Evolutionary conservation across 2,329 filamentous ascomycete genomes (phyloP), one percentile per base, ranked within the genome.

Genomic region (Ophiostoma himal-ulmi): DNA sequence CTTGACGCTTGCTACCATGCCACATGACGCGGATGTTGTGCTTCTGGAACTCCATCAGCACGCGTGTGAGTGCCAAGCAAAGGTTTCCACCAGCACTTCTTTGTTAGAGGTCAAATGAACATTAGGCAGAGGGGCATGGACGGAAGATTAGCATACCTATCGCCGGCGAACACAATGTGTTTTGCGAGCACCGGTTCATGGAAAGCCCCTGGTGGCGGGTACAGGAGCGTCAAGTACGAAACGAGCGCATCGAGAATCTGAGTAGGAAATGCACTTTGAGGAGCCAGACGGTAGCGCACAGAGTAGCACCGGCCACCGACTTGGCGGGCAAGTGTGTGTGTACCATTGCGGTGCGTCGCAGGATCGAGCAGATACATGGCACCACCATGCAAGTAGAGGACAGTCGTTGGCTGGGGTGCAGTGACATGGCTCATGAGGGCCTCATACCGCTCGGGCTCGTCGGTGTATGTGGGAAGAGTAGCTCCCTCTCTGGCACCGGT

Each of bases 371-470:
- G 83, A 74, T 83, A 93, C 79, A 90, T 91, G 4, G 88, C 91
- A 69, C 91, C 92, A 72, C 91, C 91, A 78, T 94, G 91, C 75
- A 94, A 85, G 78, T 92, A 93, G 26, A 94, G 80, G 0, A 93
- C 78, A 0, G 90, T 93, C 0, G 85, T 83, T 3, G 86, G 84
- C 68, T 81, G 84, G 4, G 85, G 84, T 64, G 81, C 84, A n/a
- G 78, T 85, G 71, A 85, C 85, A 76, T 93, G 91, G 71, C 83
- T 83, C 85, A 91, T 89, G 80, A 94, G 80, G 70, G 84, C 83
- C 67, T 79, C 80, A 76, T 90, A 94, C 76, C 89, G 89, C 70
- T 89, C 84, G 70, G 81, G 79, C 76, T 93, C 89, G 2, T 85
- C 83, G 39, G 91, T 81, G 1, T 79, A 75, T 0, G 52, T 41